Base-by-base conservation (phyloP, 768 basidiomycete genomes). In the Mycena metata region DNA sequence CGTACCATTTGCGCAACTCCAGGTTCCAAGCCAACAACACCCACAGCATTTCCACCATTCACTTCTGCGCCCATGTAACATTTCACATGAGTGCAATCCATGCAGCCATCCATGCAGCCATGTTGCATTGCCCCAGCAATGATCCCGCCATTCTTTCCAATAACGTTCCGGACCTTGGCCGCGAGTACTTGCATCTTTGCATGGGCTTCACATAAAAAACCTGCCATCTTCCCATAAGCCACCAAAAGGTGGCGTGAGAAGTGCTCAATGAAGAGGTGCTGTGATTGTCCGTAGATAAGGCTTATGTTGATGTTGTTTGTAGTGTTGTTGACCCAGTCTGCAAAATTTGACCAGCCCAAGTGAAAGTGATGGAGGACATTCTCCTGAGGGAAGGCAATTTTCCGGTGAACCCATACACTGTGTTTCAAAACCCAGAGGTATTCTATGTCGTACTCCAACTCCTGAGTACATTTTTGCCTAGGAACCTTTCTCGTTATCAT, bases 291-390 rank as follows among this genome's bases (percentile, higher is more conserved):
- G n/a, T 57, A 46, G 5, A 74, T 77, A 33, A 78, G 47, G 19
- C 47, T 51, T 19, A 47, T 26, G 21, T 59, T 47, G 12, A 55
- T 30, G 16, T 62, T 54, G 11, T 61, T 45, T 2, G 51, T 56
- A n/a, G 59, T 66, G 17, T 74, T 73, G 51, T 79, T 79, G 17
- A 78, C 26, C 66, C 70, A 78, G 1, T 73, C 64, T 6, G 78
- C 70, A 62, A 76, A 78, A 58, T 76, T 77, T 1, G 76, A 75
- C 75, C 76, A 78, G n/a, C 77, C 76, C n/a, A 70, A 62, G 36
- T 76, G 75, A 51, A 76, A 76, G 0, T 72, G 56, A 13, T 72
- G 56, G 21, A 77, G 26, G 15, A 76, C 75, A 11, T 66, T 62
- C 61, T 77, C 76, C 58, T 78, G 78, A 1, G 69, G 68, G 17